phyloP scores from a whole-genome alignment of 345 rosid genomes.

The Gossypioides kirkii region DNA sequence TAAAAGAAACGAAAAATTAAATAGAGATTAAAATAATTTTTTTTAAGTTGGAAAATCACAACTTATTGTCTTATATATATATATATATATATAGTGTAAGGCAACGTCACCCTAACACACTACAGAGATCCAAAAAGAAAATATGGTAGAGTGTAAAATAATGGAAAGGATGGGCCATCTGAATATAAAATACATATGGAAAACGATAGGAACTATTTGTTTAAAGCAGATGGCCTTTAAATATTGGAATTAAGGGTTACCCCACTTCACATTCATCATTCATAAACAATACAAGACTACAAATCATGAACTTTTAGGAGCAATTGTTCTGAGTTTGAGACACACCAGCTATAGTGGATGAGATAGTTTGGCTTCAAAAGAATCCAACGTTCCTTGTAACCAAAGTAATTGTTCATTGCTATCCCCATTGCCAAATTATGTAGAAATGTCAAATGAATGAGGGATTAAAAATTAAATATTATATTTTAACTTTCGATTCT shows the following conservation, averaged over 20 bases:
- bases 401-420: not conserved
- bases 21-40: no score
- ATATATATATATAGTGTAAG: not conserved
- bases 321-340: not conserved
- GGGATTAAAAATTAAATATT: no score
- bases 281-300: not conserved
- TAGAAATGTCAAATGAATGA: not conserved
- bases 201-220: not conserved
- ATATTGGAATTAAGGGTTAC: conserved; percentile 2
- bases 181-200: not conserved
- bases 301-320: conserved; percentile 2
- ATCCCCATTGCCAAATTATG: not conserved
- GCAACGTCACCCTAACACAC: not conserved
- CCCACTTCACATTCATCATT: not conserved
- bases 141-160: not conserved
- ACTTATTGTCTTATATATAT: no score
- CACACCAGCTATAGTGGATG: not conserved
- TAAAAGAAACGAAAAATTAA: no score
- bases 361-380: not conserved
- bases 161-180: conserved; percentile 3
- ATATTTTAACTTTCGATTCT: no score
- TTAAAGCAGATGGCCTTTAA: not conserved
- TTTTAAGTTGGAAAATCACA: no score
- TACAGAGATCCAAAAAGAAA: not conserved
- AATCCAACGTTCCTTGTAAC: conserved; percentile 7